Base-by-base conservation (phyloP, 495 filamentous ascomycete species). In the Annulohypoxylon moriforme region DNA sequence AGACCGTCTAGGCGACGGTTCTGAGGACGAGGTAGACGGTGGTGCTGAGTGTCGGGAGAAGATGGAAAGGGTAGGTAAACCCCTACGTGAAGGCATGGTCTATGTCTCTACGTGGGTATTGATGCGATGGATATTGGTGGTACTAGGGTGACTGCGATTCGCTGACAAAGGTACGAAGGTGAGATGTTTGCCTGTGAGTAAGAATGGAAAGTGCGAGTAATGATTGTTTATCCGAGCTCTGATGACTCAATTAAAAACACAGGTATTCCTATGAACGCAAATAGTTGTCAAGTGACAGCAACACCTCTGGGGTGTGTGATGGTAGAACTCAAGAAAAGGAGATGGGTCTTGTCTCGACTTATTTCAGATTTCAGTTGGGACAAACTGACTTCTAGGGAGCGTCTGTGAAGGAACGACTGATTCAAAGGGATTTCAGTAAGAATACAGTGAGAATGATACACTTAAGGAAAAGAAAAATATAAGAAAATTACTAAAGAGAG, bases 21-120 rank as follows among this genome's bases (percentile, higher is more conserved):
- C 11, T 4, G 63, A 38, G 25, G 57, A 44, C 25, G 42, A 4
- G 14, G 44, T 22, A 36, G 36, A 44, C 6, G 56, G 29, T 8
- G 46, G 36, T 10, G 31, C 47, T 4, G 60, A 55, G 6, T 57
- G 33, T 34, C 53, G 27, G 18, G 68, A 65, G 18, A 56, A 72
- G 22, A 75, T 58, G 20, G 65, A 68, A 46, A 74, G 62, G 2
- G 33, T 72, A 18, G 73, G 71, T 46, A 63, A 56, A 18, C 14
- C 31, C 52, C 75, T 72, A 33, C 73, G 69, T 13, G 69, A 67
- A 71, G 60, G 58, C 64, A 68, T 70, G 47, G 16, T 33, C 52
- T 44, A 47, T 40, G 13, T 52, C 13, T 53, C 13, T 57, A 14
- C 47, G n/a, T 1, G 50, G 18, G 47, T 53, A 31, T n/a, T 63